These are phyloP conservation scores for Monilinia fructicola DNA, from an alignment of 2,329 filamentous ascomycete species.

Conservation along the genomic window DNA sequence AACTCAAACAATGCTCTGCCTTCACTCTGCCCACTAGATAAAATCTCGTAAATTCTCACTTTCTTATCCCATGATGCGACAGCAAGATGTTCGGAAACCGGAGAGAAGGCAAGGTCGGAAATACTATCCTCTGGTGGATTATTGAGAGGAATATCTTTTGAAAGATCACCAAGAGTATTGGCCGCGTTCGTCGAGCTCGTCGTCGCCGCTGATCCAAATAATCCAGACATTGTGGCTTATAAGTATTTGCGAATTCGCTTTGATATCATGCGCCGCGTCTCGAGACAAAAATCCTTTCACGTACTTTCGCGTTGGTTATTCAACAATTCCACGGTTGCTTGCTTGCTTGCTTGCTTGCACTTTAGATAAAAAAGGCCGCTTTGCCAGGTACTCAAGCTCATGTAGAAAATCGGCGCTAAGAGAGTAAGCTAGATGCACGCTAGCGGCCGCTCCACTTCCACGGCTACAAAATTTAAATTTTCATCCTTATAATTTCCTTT, in stretches of 20 bases:
- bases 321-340: slow-evolving; percentile 16
- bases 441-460: slow-evolving; percentile 18
- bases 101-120: slow-evolving; percentile 81
- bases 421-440: background rate
- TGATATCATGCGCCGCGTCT: slow-evolving; percentile 6
- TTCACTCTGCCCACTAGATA: slow-evolving; percentile 71
- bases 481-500: slow-evolving; percentile 29
- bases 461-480: slow-evolving; percentile 22
- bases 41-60: slow-evolving; percentile 93
- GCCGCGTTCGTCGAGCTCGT: slow-evolving; percentile 49
- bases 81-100: slow-evolving; percentile 75
- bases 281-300: slow-evolving; percentile 9
- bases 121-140: slow-evolving; percentile 86
- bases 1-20: slow-evolving; percentile 86
- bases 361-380: slow-evolving; percentile 20
- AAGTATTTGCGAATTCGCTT: background rate
- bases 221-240: slow-evolving; percentile 57
- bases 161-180: slow-evolving; percentile 85
- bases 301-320: slow-evolving; percentile 11
- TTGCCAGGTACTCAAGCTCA: slow-evolving; percentile 10
- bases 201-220: slow-evolving; percentile 55
- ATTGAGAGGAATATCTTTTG: slow-evolving; percentile 77
- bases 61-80: slow-evolving; percentile 98
- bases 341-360: slow-evolving; percentile 13
- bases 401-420: slow-evolving; percentile 16